phyloP scores from a whole-genome alignment of 352 stramenopile genomes.

The Paralagenidium karlingii region DNA sequence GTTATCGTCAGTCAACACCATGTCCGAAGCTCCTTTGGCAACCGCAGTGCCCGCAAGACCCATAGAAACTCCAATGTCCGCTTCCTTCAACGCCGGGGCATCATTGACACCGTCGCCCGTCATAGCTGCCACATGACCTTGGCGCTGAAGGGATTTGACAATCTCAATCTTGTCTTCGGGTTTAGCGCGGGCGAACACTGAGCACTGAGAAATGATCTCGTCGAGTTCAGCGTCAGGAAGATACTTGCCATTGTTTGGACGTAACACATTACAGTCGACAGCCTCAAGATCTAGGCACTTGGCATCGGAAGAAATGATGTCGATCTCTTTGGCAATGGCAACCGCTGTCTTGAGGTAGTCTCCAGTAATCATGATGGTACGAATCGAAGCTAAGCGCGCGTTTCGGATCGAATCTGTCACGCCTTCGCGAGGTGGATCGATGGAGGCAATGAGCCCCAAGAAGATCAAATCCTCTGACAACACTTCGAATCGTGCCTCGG shows the following conservation, averaged over 20 bases:
- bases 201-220: slow-evolving; percentile 51
- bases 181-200: slow-evolving; percentile 93
- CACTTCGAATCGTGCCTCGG: slow-evolving; percentile 50
- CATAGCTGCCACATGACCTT: slow-evolving; percentile 84
- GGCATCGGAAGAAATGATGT: slow-evolving; percentile 45
- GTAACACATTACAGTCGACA: slow-evolving; percentile 51
- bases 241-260: slow-evolving; percentile 26
- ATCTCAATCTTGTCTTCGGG: slow-evolving; percentile 94
- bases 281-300: slow-evolving; percentile 37
- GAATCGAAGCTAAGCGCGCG: slow-evolving; percentile 35
- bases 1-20: slow-evolving; percentile 97
- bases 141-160: slow-evolving; percentile 86
- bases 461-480: slow-evolving; percentile 78
- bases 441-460: slow-evolving; percentile 88
- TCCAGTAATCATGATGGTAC: slow-evolving; percentile 88
- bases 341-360: slow-evolving; percentile 92
- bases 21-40: slow-evolving; percentile 95
- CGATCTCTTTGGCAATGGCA: slow-evolving; percentile 86
- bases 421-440: slow-evolving; percentile 48
- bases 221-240: slow-evolving; percentile 67
- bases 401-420: slow-evolving; percentile 46
- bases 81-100: slow-evolving; percentile 92
- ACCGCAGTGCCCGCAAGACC: slow-evolving; percentile 95
- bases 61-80: slow-evolving; percentile 94
- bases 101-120: slow-evolving; percentile 98